Percentiles rank a stretch among this genome's conserved stretches.
These are phyloP conservation scores for Clarkia xantiana DNA, from an alignment of 345 rosid species.

Conservation along the genomic window DNA sequence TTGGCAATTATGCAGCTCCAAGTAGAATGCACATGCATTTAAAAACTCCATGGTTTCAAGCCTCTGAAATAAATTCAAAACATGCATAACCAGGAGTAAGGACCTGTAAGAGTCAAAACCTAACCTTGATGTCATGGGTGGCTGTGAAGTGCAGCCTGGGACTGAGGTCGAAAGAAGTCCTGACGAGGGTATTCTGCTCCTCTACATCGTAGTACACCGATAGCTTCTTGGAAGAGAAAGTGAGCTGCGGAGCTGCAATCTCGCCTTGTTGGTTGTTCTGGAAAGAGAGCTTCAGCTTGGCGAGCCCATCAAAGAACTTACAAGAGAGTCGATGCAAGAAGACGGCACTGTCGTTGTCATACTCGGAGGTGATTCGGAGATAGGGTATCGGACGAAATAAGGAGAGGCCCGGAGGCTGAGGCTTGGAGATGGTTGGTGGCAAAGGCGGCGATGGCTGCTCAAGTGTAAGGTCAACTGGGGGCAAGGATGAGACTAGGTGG, in stretches of 20 bases:
- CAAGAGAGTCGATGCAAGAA: constrained; percentile 71
- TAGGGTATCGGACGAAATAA: constrained; percentile 33
- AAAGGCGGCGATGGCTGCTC: too few relatives aligned
- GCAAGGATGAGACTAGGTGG: constrained; percentile 7
- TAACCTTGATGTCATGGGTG: constrained; percentile 69
- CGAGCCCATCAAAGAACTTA: constrained; percentile 67
- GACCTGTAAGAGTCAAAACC: not conserved
- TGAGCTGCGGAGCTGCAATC: constrained; percentile 42
- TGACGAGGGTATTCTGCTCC: constrained; percentile 49
- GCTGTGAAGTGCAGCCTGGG: constrained; percentile 59
- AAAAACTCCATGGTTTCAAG: too few relatives aligned
- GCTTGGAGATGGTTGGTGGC: constrained; percentile 8
- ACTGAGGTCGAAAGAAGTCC: constrained; percentile 40
- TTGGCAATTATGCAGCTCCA: too few relatives aligned
- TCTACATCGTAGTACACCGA: constrained; percentile 60
- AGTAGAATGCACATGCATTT: too few relatives aligned
- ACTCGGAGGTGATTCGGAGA: constrained; percentile 67
- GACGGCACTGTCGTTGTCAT: constrained; percentile 62
- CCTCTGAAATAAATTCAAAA: too few relatives aligned
- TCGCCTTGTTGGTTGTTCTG: constrained; percentile 49
- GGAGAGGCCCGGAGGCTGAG: constrained; percentile 10
- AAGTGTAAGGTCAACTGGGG: constrained; percentile 5
- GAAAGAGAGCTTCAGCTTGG: constrained; percentile 66
- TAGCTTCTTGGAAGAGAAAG: constrained; percentile 53
- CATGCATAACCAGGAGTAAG: not conserved